Evolutionary conservation across 371 early-diverging fungal species (phyloP), one percentile per base, ranked within the genome.

Genomic region (Mucor plumbeus): DNA sequence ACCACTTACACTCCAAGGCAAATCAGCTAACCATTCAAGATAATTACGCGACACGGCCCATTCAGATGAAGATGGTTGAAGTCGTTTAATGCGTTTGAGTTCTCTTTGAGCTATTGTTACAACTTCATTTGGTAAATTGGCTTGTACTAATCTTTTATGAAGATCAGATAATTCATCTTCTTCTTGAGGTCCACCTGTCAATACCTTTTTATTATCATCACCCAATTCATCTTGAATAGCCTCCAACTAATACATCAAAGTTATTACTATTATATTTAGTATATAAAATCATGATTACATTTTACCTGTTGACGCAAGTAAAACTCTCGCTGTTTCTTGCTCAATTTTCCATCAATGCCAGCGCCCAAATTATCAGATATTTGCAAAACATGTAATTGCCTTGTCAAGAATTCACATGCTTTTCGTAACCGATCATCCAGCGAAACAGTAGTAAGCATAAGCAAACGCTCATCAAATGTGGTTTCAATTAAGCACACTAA

Each of bases 181-280:
- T 15, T 86, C 87, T 33, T 74, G 75, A 78, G 19, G 69, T 62
- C 44, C 48, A 9, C 38, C 48, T 15, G 50, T 69, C 61, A 39
- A 73, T 69, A 3, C 60, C 60, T 69, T 93, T 91, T 7, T 26
- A 26, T 26, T 26, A 26, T 26, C 26, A 83, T 38, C 85, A 87
- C 92, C 92, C 3, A 92, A 83, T 62, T 94, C 93, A 62, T 91
- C 87, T 69, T 92, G 91, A 69, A 95, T 93, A 5, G 93, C 94
- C 40, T 90, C 89, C 59, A 94, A 78, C 88, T 93, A 61, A 15
- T 19, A 9, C 38, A 7, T 1, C 7, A 26, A 1, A 26, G 1
- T 26, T 26, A 26, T 26, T 26, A 26, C 26, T 26, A 26, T 26
- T 26, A 26, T 26, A 26, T 26, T 26, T 3, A 26, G 26, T 26